Conservation (phyloP, 2,329 filamentous ascomycete genomes). For the Gnomoniopsis smithogilvyi region DNA sequence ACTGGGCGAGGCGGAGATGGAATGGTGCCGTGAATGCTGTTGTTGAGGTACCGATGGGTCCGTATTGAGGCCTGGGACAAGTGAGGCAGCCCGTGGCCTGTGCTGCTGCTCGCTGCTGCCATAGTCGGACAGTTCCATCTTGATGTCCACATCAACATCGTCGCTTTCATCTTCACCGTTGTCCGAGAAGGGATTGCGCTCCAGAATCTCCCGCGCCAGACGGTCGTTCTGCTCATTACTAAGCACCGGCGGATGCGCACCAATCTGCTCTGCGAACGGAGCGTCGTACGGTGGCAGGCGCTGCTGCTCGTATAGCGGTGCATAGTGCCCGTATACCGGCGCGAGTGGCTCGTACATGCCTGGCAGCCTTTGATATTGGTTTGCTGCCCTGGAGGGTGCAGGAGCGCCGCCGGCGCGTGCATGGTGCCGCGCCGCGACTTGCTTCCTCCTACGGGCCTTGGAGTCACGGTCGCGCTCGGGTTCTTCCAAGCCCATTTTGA, state of each 20-base stretch:
- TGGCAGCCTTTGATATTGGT: conserved; percentile 13
- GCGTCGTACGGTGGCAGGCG: conserved; percentile 1
- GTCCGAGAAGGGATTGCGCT: conserved; percentile 7
- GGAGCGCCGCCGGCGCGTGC: not conserved
- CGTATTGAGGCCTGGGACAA: conserved; percentile 11
- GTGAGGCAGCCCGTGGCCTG: not conserved
- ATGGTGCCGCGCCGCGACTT: conserved; percentile 11
- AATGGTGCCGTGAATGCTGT: conserved; percentile 6
- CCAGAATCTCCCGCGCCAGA: conserved; percentile 20
- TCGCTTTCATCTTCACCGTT: not conserved
- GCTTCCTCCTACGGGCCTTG: conserved; percentile 39
- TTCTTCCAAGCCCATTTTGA: conserved; percentile 45
- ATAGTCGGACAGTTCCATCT: conserved; percentile 14
- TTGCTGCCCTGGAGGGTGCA: not conserved
- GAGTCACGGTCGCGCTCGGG: conserved; percentile 37
- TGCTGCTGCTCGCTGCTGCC: not conserved
- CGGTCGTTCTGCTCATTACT: conserved; percentile 18
- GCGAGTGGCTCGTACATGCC: not conserved
- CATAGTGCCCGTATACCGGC: not conserved
- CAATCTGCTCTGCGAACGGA: conserved; percentile 11
- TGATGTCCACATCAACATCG: conserved; percentile 14
- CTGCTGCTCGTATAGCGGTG: not conserved
- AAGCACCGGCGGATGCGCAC: conserved; percentile 8
- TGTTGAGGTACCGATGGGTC: not conserved
- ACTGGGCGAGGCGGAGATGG: conserved; percentile 9